Conservation (phyloP, 164 flowering plant species). For the Aristolochia contorta region DNA sequence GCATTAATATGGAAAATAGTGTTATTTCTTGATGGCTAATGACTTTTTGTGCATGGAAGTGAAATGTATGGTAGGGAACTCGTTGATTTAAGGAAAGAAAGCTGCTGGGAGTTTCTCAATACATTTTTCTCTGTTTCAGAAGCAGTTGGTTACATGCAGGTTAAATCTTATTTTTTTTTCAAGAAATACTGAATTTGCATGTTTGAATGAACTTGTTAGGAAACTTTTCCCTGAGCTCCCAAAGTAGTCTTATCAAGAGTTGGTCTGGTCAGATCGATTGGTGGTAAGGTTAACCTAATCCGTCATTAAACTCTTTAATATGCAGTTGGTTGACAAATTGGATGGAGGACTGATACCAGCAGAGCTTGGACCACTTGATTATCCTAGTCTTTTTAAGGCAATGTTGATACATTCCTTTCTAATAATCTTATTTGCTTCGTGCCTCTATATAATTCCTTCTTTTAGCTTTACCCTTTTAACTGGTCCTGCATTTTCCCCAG, state of each 20-base stretch:
- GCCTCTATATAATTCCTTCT: conserved; percentile 6
- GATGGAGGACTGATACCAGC: conserved; percentile 64
- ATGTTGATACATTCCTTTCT: conserved; percentile 4
- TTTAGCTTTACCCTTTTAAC: conserved; percentile 5
- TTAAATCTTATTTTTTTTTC: conserved; percentile 9
- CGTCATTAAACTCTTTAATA: conserved; percentile 5
- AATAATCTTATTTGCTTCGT: background rate
- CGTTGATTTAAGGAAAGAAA: conserved; percentile 83
- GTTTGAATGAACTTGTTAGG: background rate
- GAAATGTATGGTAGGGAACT: conserved; percentile 97
- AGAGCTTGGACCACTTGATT: conserved; percentile 68
- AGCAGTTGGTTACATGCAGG: conserved; percentile 98
- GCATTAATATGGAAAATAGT: background rate
- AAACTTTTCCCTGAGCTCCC: no score
- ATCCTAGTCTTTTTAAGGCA: conserved; percentile 89
- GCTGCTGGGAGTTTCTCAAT: conserved; percentile 91
- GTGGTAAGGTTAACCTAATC: background rate
- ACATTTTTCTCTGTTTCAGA: conserved; percentile 95
- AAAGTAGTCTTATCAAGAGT: no score
- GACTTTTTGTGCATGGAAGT: conserved; percentile 42
- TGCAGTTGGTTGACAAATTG: conserved; percentile 90
- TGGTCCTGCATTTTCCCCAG: conserved; percentile 32
- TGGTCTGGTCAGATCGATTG: background rate
- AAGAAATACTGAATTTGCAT: background rate
- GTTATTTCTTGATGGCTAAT: conserved; percentile 17